Percentiles rank a stretch among this genome's conserved stretches.
These are phyloP conservation scores for Dioszegia crocea DNA, from an alignment of 768 basidiomycete genomes.

Conservation along the genomic window DNA sequence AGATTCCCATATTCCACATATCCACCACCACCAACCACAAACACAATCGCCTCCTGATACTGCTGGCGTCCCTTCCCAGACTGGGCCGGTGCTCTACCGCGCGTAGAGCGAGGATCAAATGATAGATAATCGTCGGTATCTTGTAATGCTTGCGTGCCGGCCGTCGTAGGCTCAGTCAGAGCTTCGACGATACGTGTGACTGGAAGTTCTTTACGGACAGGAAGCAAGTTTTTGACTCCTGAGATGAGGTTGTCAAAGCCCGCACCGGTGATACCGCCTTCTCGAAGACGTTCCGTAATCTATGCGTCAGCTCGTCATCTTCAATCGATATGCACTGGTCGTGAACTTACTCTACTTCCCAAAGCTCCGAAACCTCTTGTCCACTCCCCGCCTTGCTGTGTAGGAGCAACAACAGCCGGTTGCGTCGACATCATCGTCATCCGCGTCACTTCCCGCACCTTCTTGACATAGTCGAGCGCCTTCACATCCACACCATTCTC, in stretches of 20 bases:
- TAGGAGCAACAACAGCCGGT: conserved; percentile 56
- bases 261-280: conserved; percentile 64
- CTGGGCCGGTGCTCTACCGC: conserved; percentile 50
- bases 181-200: conserved; percentile 91
- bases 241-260: conserved; percentile 88
- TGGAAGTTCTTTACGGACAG: conserved; percentile 81
- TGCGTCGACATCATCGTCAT: conserved; percentile 75
- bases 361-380: conserved; percentile 91
- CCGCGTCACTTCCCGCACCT: conserved; percentile 78
- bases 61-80: conserved; percentile 60
- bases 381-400: conserved; percentile 72
- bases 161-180: conserved; percentile 92
- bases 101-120: conserved; percentile 82
- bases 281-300: conserved; percentile 89
- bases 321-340: too few species aligned
- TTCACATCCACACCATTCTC: conserved; percentile 68
- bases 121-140: conserved; percentile 95
- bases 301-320: conserved; percentile 43
- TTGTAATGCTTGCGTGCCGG: conserved; percentile 86
- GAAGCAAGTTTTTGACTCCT: conserved; percentile 95
- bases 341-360: conserved; percentile 78
- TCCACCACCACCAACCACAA: conserved; percentile 92
- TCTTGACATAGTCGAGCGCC: conserved; percentile 86
- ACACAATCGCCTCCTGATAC: conserved; percentile 83
- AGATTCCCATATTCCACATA: conserved; percentile 97